Conservation (phyloP, 2,329 filamentous ascomycete genomes). For the Stemphylium vesicarium region DNA sequence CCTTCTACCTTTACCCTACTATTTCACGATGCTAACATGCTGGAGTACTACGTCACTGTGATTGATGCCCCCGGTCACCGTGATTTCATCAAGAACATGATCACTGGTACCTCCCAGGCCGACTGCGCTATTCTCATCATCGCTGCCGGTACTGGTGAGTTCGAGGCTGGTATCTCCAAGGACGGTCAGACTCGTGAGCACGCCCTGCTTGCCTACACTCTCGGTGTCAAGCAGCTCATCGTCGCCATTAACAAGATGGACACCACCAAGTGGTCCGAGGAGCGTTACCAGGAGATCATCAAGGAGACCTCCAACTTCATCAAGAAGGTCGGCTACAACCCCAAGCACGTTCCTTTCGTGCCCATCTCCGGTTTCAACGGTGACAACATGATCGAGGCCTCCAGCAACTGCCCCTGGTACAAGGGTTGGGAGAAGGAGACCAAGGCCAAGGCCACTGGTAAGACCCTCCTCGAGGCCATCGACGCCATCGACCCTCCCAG, state of each 20-base stretch:
- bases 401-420: constrained; percentile 99
- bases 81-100: constrained; percentile 99
- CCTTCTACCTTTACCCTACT: no score
- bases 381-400: constrained; percentile 97
- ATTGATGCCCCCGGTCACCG: constrained; percentile 99
- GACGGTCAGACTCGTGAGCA: constrained; percentile 99
- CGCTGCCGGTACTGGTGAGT: constrained; percentile 99
- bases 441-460: constrained; percentile 87
- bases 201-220: constrained; percentile 99
- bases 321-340: constrained; percentile 99
- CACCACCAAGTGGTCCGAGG: constrained; percentile 97
- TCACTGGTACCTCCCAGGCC: constrained; percentile 99
- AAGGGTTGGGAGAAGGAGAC: constrained; percentile 99
- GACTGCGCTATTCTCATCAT: constrained; percentile 99
- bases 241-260: constrained; percentile 99
- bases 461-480: constrained; percentile 99
- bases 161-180: constrained; percentile 99
- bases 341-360: constrained; percentile 97
- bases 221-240: constrained; percentile 99
- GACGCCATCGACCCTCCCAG: constrained; percentile 91
- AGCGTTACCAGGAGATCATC: constrained; percentile 98
- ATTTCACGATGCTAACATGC: no score
- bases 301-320: constrained; percentile 99
- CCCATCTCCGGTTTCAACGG: constrained; percentile 99
- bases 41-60: constrained; percentile 98